Evolutionary conservation across 352 stramenopile species (phyloP), one percentile per base, ranked within the genome.

Genomic region (Peronospora belbahrii): DNA sequence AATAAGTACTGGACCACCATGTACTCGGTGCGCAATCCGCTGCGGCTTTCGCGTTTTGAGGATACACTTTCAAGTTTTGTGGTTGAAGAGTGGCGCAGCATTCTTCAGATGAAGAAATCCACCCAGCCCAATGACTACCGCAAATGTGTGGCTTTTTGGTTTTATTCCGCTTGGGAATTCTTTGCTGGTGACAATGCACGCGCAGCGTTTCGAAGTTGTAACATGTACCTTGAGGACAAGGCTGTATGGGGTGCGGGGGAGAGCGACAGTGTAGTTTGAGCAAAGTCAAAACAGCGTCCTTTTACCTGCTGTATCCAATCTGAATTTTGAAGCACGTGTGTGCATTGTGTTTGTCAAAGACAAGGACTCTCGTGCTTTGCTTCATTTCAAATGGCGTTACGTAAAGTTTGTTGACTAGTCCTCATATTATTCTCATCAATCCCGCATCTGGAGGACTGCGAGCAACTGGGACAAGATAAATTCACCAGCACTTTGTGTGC

Each of bases 91-190:
- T 91, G 80, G 80, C 74, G 73, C 18, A 61, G 49, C 11, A 88
- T 91, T 37, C 62, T 91, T 34, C 60, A 66, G 25, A 57, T 91
- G 45, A 91, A 91, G 44, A 88, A 88, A 55, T 89, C 77, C 6
- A 83, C 60, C 42, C 80, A 91, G 52, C 80, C 80, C 3, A 91
- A 91, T 48, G 80, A 91, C 50, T 91, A 91, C 55, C 74, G 80
- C 49, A 91, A 91, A 56, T 91, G 80, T 38, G 72, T 91, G 32
- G 80, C 80, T 15, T 91, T 91, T 56, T 91, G 80, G 80, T 89
- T 91, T 48, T 91, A 85, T 59, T 85, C 77, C 7, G 77, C 72
- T 6, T 91, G 80, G 80, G 80, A 91, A 42, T 79, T 83, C 17
- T 91, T 89, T 32, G 77, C 80, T 0, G 80, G 80, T 2, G 77